These are phyloP conservation scores for Ehretia macrophylla DNA, from an alignment of 257 asterid species.

Conservation along the genomic window DNA sequence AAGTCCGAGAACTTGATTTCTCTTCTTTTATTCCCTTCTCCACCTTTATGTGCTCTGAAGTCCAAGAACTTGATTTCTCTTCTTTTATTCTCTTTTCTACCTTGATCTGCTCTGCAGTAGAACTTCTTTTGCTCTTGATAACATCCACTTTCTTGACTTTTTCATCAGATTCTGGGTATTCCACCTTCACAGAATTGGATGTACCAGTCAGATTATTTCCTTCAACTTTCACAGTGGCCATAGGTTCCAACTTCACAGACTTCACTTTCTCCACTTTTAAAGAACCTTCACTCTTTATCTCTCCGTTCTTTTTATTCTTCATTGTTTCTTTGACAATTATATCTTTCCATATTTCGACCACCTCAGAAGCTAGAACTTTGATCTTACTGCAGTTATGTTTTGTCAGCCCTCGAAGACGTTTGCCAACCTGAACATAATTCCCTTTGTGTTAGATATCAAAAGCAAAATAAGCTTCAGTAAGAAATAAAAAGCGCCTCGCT, in stretches of 20 bases:
- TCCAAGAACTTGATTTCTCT: conserved; percentile 29
- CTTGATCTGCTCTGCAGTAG: conserved; percentile 23
- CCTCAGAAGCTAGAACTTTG: conserved; percentile 72
- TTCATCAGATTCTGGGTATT: conserved; percentile 29
- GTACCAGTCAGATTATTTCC: conserved; percentile 15
- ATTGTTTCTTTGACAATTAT: conserved; percentile 67
- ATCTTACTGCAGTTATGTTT: conserved; percentile 78
- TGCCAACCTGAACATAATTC: conserved; percentile 63
- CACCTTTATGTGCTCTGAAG: conserved; percentile 26
- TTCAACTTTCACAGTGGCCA: conserved; percentile 35
- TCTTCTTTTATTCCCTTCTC: conserved; percentile 41
- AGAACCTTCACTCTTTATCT: conserved; percentile 29
- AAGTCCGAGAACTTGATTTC: conserved; percentile 21
- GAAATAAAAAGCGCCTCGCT: background rate
- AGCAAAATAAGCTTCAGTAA: background rate
- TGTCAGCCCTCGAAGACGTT: conserved; percentile 76
- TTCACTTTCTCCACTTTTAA: conserved; percentile 36
- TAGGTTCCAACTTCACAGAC: conserved; percentile 28
- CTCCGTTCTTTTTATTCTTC: conserved; percentile 47
- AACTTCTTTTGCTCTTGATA: conserved; percentile 12
- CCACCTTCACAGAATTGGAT: conserved; percentile 30
- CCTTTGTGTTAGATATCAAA: background rate
- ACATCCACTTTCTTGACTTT: conserved; percentile 29
- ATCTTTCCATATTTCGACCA: conserved; percentile 76
- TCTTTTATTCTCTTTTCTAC: conserved; percentile 35